Base-by-base conservation (phyloP, 768 basidiomycete genomes). In the Tephrocybe sp. region DNA sequence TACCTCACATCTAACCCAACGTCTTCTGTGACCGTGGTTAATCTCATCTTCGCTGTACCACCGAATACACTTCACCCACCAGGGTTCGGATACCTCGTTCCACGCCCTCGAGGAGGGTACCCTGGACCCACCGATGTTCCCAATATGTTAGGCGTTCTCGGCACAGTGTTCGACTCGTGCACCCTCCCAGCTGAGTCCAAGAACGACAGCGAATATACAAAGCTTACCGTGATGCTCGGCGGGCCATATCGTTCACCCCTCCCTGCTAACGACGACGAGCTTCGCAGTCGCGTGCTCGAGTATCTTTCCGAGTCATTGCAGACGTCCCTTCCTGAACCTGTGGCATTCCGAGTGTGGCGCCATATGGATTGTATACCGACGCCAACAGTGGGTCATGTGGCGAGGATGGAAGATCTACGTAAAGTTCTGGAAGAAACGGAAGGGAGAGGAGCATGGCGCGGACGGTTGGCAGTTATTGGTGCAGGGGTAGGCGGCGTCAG, bases 191-290 rank as follows among this genome's bases (percentile, higher is more conserved):
- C 25, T 28, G 14, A 14, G 6, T 52, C 42, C 12, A n/a, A 40
- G 5, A 12, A 32, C 2, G 61, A 67, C 9, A 26, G 50, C 10
- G 47, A 69, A 15, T 72, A 86, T 54, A 85, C 86, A 23, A 97
- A 96, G 65, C 63, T 95, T 58, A 94, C 95, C 0, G 79, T 93
- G 38, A 95, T 99, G 92, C 69, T 93, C 20, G 93, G 94, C 17
- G 93, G 93, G 0, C 88, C 92, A 1, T 84, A 91, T 64, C 47
- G 23, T 55, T 62, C 51, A 60, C 59, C 44, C 66, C 51, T 61
- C 52, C 43, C 72, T 46, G 62, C 65, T 51, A 38, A 44, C 24
- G 50, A 55, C n/a, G 45, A 51, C 12, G 50, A 44, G 18, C 62
- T 58, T 54, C 20, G 60, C 7, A 49, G 57, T 9, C 55, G 61